Conservation (phyloP, 2,329 filamentous ascomycete species). For the Neonectria neomacrospora region DNA sequence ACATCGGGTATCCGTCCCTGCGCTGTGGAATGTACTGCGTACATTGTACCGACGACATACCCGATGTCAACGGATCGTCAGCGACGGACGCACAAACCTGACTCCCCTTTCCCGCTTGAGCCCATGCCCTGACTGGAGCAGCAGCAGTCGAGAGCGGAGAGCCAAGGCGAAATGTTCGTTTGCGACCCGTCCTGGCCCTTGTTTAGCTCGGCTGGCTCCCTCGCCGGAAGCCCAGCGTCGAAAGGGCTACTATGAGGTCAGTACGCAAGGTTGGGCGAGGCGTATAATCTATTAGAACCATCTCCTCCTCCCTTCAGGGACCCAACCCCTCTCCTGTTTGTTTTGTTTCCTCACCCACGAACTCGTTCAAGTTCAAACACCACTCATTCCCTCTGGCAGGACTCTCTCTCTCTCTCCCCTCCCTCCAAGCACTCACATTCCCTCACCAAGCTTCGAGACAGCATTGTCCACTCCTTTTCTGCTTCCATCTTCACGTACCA, state of each 20-base stretch:
- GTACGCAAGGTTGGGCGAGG: conserved; percentile 38
- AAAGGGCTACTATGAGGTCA: conserved; percentile 39
- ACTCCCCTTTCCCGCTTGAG: background rate
- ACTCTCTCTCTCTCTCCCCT: conserved; percentile 39
- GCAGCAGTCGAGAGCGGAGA: background rate
- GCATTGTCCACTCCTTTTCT: conserved; percentile 41
- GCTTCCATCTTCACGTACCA: conserved; percentile 30
- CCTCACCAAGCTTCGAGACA: conserved; percentile 37
- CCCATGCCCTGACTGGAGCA: conserved; percentile 8
- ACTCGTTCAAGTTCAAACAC: conserved; percentile 43
- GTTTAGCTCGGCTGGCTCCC: conserved; percentile 13
- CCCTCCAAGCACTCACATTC: conserved; percentile 36
- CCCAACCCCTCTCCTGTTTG: conserved; percentile 20
- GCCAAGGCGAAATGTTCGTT: conserved; percentile 10
- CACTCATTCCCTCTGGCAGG: conserved; percentile 46
- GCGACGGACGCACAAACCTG: conserved; percentile 1
- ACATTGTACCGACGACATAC: background rate
- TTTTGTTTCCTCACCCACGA: conserved; percentile 39
- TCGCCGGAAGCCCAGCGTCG: conserved; percentile 28
- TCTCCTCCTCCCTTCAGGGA: conserved; percentile 35
- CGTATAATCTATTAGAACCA: conserved; percentile 34
- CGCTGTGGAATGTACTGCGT: background rate
- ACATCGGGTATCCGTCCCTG: background rate
- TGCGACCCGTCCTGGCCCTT: conserved; percentile 17
- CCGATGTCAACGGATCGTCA: conserved; percentile 8